Percentiles rank a stretch among this genome's conserved stretches.
Conservation (phyloP, 2,329 filamentous ascomycete genomes). For the Arthrobotrys iridis region DNA sequence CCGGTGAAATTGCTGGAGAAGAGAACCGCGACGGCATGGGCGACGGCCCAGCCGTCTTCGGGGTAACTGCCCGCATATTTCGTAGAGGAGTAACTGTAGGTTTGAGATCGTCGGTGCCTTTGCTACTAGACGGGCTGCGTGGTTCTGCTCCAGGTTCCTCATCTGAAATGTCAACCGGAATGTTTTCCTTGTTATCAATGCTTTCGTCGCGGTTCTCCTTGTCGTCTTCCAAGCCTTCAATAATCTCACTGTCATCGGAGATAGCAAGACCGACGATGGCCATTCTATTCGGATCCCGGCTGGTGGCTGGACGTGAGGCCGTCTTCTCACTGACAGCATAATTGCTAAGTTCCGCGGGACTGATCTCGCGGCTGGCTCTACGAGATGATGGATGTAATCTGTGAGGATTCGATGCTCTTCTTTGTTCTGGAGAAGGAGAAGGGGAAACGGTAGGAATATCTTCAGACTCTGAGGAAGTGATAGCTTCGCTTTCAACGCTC, state of each 20-base stretch:
- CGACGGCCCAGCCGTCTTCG: constrained; percentile 44
- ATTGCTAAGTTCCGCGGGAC: constrained; percentile 19
- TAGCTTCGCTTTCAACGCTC: constrained; percentile 28
- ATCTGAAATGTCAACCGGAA: constrained; percentile 39
- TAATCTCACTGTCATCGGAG: constrained; percentile 18
- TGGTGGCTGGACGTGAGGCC: constrained; percentile 33
- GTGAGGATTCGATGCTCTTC: constrained; percentile 35
- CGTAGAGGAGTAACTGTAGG: constrained; percentile 12
- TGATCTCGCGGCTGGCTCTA: constrained; percentile 36
- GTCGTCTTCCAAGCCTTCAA: constrained; percentile 26
- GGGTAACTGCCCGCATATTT: constrained; percentile 22
- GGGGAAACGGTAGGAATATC: constrained; percentile 15
- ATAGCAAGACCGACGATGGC: constrained; percentile 36
- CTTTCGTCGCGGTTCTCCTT: constrained; percentile 44
- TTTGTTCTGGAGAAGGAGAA: constrained; percentile 6
- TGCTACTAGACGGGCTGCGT: constrained; percentile 13
- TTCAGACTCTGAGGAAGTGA: neutral
- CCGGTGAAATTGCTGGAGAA: constrained; percentile 41
- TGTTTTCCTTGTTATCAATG: constrained; percentile 49
- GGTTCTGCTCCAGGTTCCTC: constrained; percentile 2
- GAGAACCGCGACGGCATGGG: constrained; percentile 43
- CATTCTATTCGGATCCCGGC: constrained; percentile 9
- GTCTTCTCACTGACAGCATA: constrained; percentile 32
- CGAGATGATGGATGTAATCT: constrained; percentile 36
- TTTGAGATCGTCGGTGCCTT: constrained; percentile 34